phyloP scores from a whole-genome alignment of 257 asterid species.

The Scutellaria baicalensis region DNA sequence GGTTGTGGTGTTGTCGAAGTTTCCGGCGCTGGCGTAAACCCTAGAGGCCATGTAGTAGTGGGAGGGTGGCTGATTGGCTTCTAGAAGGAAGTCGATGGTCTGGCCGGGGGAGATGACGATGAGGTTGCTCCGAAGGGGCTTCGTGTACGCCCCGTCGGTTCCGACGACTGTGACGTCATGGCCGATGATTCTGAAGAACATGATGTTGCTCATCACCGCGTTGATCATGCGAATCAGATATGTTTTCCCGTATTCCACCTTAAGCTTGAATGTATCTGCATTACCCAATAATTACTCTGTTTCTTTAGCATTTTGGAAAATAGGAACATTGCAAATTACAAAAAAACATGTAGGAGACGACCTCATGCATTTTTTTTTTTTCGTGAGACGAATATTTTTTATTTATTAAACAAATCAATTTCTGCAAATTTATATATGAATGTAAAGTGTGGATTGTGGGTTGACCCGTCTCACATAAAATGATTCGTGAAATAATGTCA shows the following conservation, averaged over 20 bases:
- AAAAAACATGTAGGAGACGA: no score
- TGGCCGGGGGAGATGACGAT: slow-evolving; percentile 54
- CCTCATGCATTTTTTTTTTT: no score
- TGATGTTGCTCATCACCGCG: slow-evolving; percentile 55
- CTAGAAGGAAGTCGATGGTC: slow-evolving; percentile 49
- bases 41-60: slow-evolving; percentile 57
- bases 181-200: slow-evolving; percentile 44
- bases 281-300: neutral
- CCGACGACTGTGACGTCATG: slow-evolving; percentile 53
- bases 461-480: no score
- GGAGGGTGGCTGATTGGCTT: slow-evolving; percentile 37
- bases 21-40: slow-evolving; percentile 16
- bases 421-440: no score
- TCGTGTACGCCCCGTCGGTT: slow-evolving; percentile 47
- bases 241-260: slow-evolving; percentile 39
- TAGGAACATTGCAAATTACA: no score
- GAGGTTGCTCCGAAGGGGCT: slow-evolving; percentile 24
- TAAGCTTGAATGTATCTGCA: slow-evolving; percentile 41
- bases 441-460: no score
- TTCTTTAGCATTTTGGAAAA: neutral
- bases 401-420: no score
- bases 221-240: slow-evolving; percentile 48
- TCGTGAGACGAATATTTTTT: no score
- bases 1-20: slow-evolving; percentile 28
- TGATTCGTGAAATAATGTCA: no score